Evolutionary conservation across 106 monocot genomes (phyloP), one percentile per base, ranked within the genome.

Genomic region (Dendrobium huoshanense): DNA sequence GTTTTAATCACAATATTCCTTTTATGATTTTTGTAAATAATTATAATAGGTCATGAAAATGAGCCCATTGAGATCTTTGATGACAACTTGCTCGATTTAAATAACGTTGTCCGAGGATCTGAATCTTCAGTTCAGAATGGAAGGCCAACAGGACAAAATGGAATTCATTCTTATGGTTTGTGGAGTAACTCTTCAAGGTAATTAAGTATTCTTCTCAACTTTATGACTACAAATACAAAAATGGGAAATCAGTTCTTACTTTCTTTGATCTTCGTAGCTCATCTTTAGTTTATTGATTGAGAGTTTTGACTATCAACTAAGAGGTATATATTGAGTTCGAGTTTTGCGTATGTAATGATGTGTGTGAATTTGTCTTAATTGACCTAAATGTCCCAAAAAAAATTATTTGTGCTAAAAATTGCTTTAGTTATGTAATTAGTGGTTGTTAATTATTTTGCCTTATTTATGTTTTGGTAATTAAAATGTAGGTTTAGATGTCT

Each of bases 151-250:
- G 74, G 42, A n/a, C 29, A 72, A 17, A 55, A 17, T 9, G 64
- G 29, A 11, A 42, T n/a, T 4, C 61, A 29, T 82, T 78, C 78
- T 13, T 82, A 58, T 75, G 82, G 79, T 29, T 67, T 86, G 0
- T 86, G 86, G 86, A 82, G 75, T 37, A 86, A 82, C 77, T 82
- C 86, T 55, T 86, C 79, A 8, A 86, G 82, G 86, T 86, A 74
- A 31, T 31, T 31, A 44, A 74, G 1, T n/a, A 42, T 74, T 1
- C 42, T 22, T 29, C 72, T 72, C 72, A 37, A 16, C 16, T 40
- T 72, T 72, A 27, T 0, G 67, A 17, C 17, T 58, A 58, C 5
- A 58, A 58, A 58, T 17, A 18, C 4, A 13, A 58, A 58, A 19
- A 0, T n/a, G 2, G 20, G 20, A 58, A 18, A 58, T 3, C 17